A percentile compares a stretch with the other conserved stretches of the same genome.
These are phyloP conservation scores for Ascochyta fabae DNA, from an alignment of 2,329 filamentous ascomycete genomes.

Conservation along the genomic window DNA sequence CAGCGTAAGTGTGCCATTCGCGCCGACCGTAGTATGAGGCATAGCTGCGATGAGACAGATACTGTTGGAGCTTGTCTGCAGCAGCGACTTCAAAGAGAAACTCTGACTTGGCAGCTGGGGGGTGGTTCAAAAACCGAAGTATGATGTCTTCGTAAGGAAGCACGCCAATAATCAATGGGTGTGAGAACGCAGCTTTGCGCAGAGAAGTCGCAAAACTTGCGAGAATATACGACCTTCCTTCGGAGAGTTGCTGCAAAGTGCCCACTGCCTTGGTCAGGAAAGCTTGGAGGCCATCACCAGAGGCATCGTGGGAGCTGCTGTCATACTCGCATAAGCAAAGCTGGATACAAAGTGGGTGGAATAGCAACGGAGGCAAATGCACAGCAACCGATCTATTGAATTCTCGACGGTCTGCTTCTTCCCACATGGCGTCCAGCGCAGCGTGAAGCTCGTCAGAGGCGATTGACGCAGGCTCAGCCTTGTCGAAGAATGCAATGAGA, in stretches of 20 bases:
- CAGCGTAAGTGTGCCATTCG: slow-evolving; percentile 54
- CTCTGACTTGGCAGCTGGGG: slow-evolving; percentile 53
- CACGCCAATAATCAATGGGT: slow-evolving; percentile 36
- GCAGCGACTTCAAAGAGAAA: slow-evolving; percentile 54
- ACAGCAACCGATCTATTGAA: slow-evolving; percentile 52
- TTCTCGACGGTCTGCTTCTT: slow-evolving; percentile 56
- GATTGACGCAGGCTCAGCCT: slow-evolving; percentile 3
- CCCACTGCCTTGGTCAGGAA: slow-evolving; percentile 35
- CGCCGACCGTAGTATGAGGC: slow-evolving; percentile 53
- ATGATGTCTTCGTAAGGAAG: slow-evolving; percentile 51
- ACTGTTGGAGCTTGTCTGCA: slow-evolving; percentile 40
- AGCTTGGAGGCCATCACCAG: slow-evolving; percentile 13
- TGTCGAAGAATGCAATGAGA: slow-evolving; percentile 32
- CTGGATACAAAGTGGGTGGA: slow-evolving; percentile 43
- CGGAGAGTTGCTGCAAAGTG: slow-evolving; percentile 37
- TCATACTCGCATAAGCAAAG: slow-evolving; percentile 19
- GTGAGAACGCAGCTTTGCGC: slow-evolving; percentile 36
- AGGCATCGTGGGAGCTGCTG: not conserved
- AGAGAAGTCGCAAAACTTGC: slow-evolving; percentile 39
- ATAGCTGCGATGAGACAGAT: slow-evolving; percentile 46
- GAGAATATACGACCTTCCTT: slow-evolving; percentile 46
- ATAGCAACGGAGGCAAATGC: slow-evolving; percentile 46
- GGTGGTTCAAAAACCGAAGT: slow-evolving; percentile 48
- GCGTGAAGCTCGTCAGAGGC: slow-evolving; percentile 26
- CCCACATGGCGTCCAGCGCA: slow-evolving; percentile 51